A percentile compares a stretch with the other conserved stretches of the same genome.
phyloP scores from a whole-genome alignment of 257 asterid species.

The Asclepias syriaca region DNA sequence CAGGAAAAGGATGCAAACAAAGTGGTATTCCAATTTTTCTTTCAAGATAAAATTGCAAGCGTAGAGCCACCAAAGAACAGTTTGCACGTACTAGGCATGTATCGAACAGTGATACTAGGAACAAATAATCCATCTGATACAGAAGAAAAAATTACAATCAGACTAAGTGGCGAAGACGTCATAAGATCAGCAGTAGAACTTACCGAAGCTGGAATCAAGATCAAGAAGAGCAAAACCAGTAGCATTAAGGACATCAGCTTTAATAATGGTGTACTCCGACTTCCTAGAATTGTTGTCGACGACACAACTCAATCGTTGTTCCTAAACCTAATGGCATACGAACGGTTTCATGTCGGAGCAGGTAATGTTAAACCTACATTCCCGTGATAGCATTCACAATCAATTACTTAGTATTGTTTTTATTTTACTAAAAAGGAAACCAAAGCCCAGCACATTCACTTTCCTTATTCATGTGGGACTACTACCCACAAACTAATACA shows the following conservation, averaged over 20 bases:
- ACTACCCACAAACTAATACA: too few relatives aligned
- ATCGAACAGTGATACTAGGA: conserved; percentile 21
- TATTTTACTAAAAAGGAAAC: too few relatives aligned
- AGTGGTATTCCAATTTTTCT: conserved; percentile 17
- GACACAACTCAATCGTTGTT: conserved; percentile 39
- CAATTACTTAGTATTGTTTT: too few relatives aligned
- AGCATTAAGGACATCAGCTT: conserved; percentile 52
- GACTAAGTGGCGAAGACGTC: conserved; percentile 23
- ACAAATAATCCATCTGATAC: not conserved
- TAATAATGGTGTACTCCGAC: conserved; percentile 33
- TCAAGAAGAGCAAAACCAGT: conserved; percentile 24
- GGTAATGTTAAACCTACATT: conserved; percentile 13
- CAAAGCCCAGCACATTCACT: too few relatives aligned
- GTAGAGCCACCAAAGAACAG: not conserved
- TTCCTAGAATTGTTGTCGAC: conserved; percentile 41
- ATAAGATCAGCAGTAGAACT: conserved; percentile 55
- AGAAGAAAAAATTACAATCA: not conserved
- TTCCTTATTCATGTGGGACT: too few relatives aligned
- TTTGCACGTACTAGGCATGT: conserved; percentile 32
- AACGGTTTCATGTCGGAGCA: conserved; percentile 44
- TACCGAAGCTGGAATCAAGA: conserved; percentile 42
- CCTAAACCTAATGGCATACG: conserved; percentile 54
- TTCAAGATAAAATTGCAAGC: not conserved
- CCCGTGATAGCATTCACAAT: too few relatives aligned
- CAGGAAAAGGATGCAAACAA: conserved; percentile 6